Conservation (phyloP, 306 rosid species). For the Casuarina glauca region DNA sequence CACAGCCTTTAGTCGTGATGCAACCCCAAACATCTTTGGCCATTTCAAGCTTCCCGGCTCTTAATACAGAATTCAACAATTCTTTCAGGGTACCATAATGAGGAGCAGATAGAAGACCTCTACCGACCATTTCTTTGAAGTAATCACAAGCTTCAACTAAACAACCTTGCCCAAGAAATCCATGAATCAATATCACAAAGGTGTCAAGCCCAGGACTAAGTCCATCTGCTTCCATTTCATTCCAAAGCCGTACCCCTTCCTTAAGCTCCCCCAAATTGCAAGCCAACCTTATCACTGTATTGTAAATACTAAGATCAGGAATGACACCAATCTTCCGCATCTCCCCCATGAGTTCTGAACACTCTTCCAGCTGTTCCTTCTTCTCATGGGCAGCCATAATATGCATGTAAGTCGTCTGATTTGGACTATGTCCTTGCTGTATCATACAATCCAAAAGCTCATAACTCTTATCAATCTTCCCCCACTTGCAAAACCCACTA, state of each 20-base stretch:
- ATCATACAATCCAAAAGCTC: constrained; percentile 77
- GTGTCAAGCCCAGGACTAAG: constrained; percentile 65
- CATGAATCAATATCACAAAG: constrained; percentile 77
- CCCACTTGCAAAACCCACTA: constrained; percentile 82
- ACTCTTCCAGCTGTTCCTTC: constrained; percentile 84
- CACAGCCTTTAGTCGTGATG: constrained; percentile 53
- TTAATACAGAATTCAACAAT: constrained; percentile 58
- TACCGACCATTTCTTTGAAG: constrained; percentile 76
- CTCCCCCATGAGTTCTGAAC: constrained; percentile 65
- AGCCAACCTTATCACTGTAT: constrained; percentile 67
- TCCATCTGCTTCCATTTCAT: constrained; percentile 64
- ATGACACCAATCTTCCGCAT: constrained; percentile 71
- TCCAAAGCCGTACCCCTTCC: constrained; percentile 73
- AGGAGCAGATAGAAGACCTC: constrained; percentile 64
- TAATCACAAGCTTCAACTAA: constrained; percentile 76
- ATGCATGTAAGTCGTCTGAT: constrained; percentile 62
- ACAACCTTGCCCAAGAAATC: constrained; percentile 66
- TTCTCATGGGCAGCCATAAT: constrained; percentile 78
- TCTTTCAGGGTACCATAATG: constrained; percentile 82
- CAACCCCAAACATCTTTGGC: constrained; percentile 83
- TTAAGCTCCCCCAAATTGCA: constrained; percentile 77
- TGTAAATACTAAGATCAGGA: constrained; percentile 69
- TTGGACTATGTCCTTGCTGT: constrained; percentile 60
- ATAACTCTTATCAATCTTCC: constrained; percentile 66
- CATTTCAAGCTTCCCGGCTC: constrained; percentile 78